Base-by-base conservation (phyloP, 2,329 filamentous ascomycete species). In the Aureobasidium mangrovei region DNA sequence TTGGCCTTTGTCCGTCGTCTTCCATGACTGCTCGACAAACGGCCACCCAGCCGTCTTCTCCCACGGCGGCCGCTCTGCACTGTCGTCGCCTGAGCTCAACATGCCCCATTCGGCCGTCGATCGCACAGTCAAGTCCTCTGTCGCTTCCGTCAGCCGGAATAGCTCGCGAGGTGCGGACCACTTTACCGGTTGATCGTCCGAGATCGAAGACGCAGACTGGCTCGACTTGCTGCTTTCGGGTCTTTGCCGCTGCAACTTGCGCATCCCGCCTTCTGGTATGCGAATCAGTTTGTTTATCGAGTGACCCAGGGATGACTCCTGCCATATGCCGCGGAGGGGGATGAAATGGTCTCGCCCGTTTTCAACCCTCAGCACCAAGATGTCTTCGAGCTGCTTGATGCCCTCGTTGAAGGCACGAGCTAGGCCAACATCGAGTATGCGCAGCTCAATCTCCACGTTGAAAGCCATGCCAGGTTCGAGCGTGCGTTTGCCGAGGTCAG, bases 321-420 rank as follows among this genome's bases (percentile, higher is more conserved):
- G 73, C 91, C 93, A 98, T 1, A 72, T 74, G 0, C 81, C 93
- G 27, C 80, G 83, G 0, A 95, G 76, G 0, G 90, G 85, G 38
- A 98, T 81, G 65, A 98, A 98, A 65, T 97, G 87, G 63, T 98
- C 93, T 45, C 90, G 80, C 0, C 94, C 94, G 51, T 85, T 81
- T 8, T 82, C 78, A 4, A 98, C 87, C 0, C 90, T 83, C 7
- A 98, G 76, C 2, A 98, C 85, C 6, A 98, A 75, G 3, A 98
- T 84, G 60, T 97, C 90, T 58, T 97, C 91, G 0, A 98, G 73
- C 6, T 73, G 74, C 3, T 74, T 67, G 1, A 76, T 74, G 12
- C 80, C 82, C 53, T 85, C 77, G 60, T 97, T 97, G 36, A 98
- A 76, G 2, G 77, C 72, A 18, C 80, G 81, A 0, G 88, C 82